Conservation (phyloP, 805 yeast genomes). For the Candida caryicola region DNA sequence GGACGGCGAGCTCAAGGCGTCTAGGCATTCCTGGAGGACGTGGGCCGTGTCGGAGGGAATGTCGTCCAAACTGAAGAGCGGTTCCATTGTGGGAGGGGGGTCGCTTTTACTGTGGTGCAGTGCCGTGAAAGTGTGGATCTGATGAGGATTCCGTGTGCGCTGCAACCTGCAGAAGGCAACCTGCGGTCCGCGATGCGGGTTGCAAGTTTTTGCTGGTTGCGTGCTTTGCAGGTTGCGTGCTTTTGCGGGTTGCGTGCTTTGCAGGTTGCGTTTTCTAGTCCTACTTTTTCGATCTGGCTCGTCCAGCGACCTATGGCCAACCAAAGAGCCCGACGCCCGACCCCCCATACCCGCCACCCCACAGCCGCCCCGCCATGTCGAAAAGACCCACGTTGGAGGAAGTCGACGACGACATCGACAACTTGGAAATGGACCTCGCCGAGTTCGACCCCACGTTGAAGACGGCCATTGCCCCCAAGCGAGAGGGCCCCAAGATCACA, state of each 20-base stretch:
- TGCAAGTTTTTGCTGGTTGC: too few species aligned
- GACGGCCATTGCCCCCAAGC: constrained; percentile 68
- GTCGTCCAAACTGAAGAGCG: constrained; percentile 12
- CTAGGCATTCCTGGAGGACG: constrained; percentile 24
- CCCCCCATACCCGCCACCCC: too few species aligned
- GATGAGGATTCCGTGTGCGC: too few species aligned
- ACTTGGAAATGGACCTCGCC: constrained; percentile 90
- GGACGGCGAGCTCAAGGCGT: constrained; percentile 6
- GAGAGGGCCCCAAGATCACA: constrained; percentile 55
- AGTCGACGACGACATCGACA: constrained; percentile 82
- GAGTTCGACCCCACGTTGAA: constrained; percentile 71
- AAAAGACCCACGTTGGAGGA: constrained; percentile 72
- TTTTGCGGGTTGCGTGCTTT: too few species aligned
- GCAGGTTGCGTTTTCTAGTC: too few species aligned
- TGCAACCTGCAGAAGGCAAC: too few species aligned
- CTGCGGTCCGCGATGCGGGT: too few species aligned
- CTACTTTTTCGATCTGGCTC: too few species aligned
- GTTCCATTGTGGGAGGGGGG: constrained; percentile 8
- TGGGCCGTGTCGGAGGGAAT: constrained; percentile 17
- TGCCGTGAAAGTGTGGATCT: neutral
- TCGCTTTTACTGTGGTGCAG: constrained; percentile 4
- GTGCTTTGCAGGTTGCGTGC: too few species aligned
- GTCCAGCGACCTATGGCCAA: too few species aligned
- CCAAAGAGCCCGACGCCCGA: too few species aligned
- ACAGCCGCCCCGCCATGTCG: too few species aligned